Evolutionary conservation across 2,329 filamentous ascomycete species (phyloP), one percentile per base, ranked within the genome.

Genomic region (Pseudocercospora fijiensis): DNA sequence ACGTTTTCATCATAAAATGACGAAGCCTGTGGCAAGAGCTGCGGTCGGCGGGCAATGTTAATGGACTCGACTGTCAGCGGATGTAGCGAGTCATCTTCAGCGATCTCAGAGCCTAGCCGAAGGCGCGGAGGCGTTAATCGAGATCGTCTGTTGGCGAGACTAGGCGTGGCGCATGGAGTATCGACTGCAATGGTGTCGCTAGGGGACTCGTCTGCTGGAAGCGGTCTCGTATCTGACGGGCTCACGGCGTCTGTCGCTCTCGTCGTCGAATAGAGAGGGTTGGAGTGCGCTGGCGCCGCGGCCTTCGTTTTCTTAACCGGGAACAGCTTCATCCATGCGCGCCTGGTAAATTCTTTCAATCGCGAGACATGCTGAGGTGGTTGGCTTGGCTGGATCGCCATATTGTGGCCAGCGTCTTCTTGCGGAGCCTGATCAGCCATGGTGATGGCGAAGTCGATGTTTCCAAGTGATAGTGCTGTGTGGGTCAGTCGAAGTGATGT

Each of bases 1-100:
- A 56, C 28, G 9, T 41, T 37, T 18, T 56, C 53, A n/a, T 56
- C 53, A 28, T 56, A 56, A 28, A 56, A 33, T 11, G 53, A 56
- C 16, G 53, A 56, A 4, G 27, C 53, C 28, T 33, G 28, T 18
- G 53, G 53, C 28, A 56, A 28, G 3, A 13, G 53, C 30, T 41
- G 53, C 20, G 51, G 24, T 9, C 49, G 26, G 13, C 24, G 11
- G 26, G 49, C 49, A 24, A 27, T 49, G 4, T 26, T 26, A 8
- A 28, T 24, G 16, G 49, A 28, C 16, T 57, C 43, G 8, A 16
- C 16, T 47, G 24, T 26, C 26, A 30, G 24, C 9, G 49, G 49
- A 10, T 53, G 22, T 26, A 28, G 26, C 22, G 49, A n/a, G 11
- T 28, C 49, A 28, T 53, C 22, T 6, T 53, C 22, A n/a, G 22